Percentiles rank a stretch among this genome's conserved stretches.
Evolutionary conservation across 495 filamentous ascomycete species (phyloP).

Genomic region (Annulohypoxylon maeteangense): DNA sequence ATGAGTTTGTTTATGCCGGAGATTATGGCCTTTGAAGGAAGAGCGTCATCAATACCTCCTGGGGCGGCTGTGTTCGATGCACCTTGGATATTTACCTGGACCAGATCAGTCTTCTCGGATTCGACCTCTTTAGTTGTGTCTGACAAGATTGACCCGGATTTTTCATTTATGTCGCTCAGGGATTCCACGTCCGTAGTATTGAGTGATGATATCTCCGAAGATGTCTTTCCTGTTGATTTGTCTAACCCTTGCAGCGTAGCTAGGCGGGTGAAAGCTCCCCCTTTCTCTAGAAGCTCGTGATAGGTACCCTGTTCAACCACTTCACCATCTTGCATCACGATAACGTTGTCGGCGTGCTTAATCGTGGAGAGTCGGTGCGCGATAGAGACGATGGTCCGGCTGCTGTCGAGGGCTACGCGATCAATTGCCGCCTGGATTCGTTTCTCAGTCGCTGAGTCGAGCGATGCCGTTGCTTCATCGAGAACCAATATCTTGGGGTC

Average conservation of each 20-base stretch:
- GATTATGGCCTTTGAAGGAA: neutral
- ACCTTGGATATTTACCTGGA: neutral
- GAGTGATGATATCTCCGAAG: slow-evolving; percentile 19
- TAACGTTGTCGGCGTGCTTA: slow-evolving; percentile 55
- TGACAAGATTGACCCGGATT: slow-evolving; percentile 3
- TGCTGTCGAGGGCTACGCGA: slow-evolving; percentile 47
- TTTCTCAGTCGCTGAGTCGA: slow-evolving; percentile 49
- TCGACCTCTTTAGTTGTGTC: neutral
- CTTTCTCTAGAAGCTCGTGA: slow-evolving; percentile 46
- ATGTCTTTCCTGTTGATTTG: slow-evolving; percentile 10
- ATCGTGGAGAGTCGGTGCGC: slow-evolving; percentile 56
- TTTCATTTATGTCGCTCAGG: slow-evolving; percentile 7
- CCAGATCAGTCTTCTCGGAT: neutral
- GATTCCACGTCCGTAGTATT: slow-evolving; percentile 20
- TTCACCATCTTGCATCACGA: slow-evolving; percentile 49
- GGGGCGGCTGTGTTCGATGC: neutral
- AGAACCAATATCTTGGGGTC: slow-evolving; percentile 59
- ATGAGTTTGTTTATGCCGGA: slow-evolving; percentile 11
- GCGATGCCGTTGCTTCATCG: slow-evolving; percentile 63
- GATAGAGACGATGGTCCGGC: slow-evolving; percentile 56
- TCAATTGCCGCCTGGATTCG: slow-evolving; percentile 46
- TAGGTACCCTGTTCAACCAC: slow-evolving; percentile 53
- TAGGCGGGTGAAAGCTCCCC: slow-evolving; percentile 50
- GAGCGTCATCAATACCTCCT: neutral
- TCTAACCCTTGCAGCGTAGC: slow-evolving; percentile 44